Percentiles rank a stretch among this genome's conserved stretches.
Conservation (phyloP, 805 yeast species). For the Ogataea haglerorum region DNA sequence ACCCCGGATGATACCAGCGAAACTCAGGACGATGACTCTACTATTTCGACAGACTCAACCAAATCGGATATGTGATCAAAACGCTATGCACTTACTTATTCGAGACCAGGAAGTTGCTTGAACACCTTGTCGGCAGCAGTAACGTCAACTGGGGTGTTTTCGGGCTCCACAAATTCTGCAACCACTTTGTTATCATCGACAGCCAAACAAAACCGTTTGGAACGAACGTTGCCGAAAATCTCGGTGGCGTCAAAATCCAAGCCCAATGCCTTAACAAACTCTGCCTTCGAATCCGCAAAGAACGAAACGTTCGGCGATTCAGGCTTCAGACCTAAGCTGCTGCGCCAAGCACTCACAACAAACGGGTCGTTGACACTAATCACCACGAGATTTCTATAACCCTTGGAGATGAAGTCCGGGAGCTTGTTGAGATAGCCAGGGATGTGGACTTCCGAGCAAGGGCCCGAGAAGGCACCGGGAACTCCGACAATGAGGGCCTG, state of each 20-base stretch:
- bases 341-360: slow-evolving; percentile 79
- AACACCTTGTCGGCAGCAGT: slow-evolving; percentile 46
- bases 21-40: slow-evolving; percentile 8
- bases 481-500: slow-evolving; percentile 54
- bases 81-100: slow-evolving; percentile 9
- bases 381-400: slow-evolving; percentile 59
- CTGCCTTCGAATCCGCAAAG: slow-evolving; percentile 79
- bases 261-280: slow-evolving; percentile 63
- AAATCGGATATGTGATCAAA: not conserved
- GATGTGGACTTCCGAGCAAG: slow-evolving; percentile 67
- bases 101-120: slow-evolving; percentile 26
- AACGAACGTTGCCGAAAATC: slow-evolving; percentile 73
- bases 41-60: slow-evolving; percentile 2
- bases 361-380: slow-evolving; percentile 86
- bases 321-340: slow-evolving; percentile 34
- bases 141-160: slow-evolving; percentile 64
- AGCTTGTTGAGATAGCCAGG: slow-evolving; percentile 65
- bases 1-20: not conserved
- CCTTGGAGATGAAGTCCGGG: slow-evolving; percentile 56
- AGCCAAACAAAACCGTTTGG: slow-evolving; percentile 71
- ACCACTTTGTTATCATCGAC: slow-evolving; percentile 73
- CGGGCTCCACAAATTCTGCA: slow-evolving; percentile 74
- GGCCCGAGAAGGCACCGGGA: slow-evolving; percentile 81
- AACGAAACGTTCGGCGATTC: slow-evolving; percentile 32
- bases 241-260: slow-evolving; percentile 70